Evolutionary conservation across 148 eudicot genomes (phyloP).

Genomic region (Tetragonia tetragonoides): DNA sequence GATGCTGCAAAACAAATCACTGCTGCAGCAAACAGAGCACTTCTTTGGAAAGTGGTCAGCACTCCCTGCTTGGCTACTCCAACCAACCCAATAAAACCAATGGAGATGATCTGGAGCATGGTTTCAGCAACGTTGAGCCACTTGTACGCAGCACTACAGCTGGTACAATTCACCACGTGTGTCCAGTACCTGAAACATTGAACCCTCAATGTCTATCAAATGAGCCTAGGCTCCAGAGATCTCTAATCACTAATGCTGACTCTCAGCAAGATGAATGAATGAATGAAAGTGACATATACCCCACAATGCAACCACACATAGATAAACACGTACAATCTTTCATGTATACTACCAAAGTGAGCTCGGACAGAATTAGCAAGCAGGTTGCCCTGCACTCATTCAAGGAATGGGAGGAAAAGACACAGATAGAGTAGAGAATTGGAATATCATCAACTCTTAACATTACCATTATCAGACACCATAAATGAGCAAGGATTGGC

Average conservation of each 20-base stretch:
- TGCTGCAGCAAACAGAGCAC: constrained; percentile 38
- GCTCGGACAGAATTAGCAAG: background rate
- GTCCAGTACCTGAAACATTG: constrained; percentile 60
- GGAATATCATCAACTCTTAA: background rate
- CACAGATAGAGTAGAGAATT: background rate
- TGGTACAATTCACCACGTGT: constrained; percentile 64
- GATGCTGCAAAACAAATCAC: constrained; percentile 65
- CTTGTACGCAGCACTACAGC: constrained; percentile 67
- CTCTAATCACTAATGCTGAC: background rate
- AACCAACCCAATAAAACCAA: constrained; percentile 46
- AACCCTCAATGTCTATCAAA: background rate
- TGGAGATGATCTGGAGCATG: constrained; percentile 44
- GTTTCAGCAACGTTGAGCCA: constrained; percentile 48
- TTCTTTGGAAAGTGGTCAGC: constrained; percentile 36
- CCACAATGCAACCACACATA: background rate
- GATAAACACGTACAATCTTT: background rate
- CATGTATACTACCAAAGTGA: background rate
- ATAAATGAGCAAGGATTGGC: background rate
- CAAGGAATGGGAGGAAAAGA: background rate
- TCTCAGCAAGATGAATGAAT: background rate
- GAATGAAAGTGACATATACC: background rate
- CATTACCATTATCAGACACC: background rate
- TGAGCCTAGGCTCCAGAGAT: background rate
- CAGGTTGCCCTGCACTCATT: background rate
- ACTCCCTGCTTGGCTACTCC: constrained; percentile 52